phyloP scores from a whole-genome alignment of 2,329 filamentous ascomycete species.

The Bertia moriformis region DNA sequence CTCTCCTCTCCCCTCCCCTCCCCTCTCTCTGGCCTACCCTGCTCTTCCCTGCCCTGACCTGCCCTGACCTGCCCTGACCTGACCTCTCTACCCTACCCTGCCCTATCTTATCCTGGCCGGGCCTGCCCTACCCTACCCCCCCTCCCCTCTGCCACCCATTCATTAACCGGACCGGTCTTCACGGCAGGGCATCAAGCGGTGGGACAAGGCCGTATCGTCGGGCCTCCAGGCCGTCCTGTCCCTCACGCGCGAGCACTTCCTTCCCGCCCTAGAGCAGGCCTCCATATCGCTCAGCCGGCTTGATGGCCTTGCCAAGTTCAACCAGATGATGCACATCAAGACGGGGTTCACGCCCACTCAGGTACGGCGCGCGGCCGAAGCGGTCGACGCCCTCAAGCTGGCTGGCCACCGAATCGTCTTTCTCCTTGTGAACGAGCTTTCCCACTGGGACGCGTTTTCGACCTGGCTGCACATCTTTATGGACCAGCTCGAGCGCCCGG shows the following conservation, averaged over 20 bases:
- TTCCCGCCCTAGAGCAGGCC: slow-evolving; percentile 75
- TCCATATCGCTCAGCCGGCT: slow-evolving; percentile 70
- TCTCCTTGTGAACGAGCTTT: slow-evolving; percentile 60
- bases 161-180: slow-evolving; percentile 6
- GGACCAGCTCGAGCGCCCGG: slow-evolving; percentile 52
- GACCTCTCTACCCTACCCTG: too few relatives aligned
- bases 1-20: background rate
- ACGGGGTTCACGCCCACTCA: slow-evolving; percentile 52
- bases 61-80: too few relatives aligned
- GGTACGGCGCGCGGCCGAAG: slow-evolving; percentile 53
- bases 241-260: slow-evolving; percentile 72
- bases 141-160: slow-evolving; percentile 3
- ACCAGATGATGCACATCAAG: slow-evolving; percentile 43
- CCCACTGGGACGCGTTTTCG: slow-evolving; percentile 66
- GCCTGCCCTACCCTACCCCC: background rate
- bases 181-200: slow-evolving; percentile 76
- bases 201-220: slow-evolving; percentile 73
- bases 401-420: slow-evolving; percentile 61
- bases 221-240: slow-evolving; percentile 66
- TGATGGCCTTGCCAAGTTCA: slow-evolving; percentile 68
- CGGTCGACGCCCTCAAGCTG: slow-evolving; percentile 60
- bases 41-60: too few relatives aligned
- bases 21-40: too few relatives aligned
- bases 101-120: too few relatives aligned
- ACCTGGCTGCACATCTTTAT: slow-evolving; percentile 75